phyloP scores from a whole-genome alignment of 2,329 filamentous ascomycete genomes.

The Trichoderma endophyticum region DNA sequence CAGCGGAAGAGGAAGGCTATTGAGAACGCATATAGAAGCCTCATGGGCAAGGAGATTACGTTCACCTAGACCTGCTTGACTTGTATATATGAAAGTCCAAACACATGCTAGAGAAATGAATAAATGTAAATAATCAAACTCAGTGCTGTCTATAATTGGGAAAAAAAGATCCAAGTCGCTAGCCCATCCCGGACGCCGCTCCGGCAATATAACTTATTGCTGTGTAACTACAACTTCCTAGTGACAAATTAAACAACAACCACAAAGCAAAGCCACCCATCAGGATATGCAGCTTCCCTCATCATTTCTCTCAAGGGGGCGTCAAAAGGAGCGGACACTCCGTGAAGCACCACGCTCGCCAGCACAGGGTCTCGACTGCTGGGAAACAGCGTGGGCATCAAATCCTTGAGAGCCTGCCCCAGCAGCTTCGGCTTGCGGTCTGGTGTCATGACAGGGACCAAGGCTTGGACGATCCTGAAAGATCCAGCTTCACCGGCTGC shows the following conservation, averaged over 20 bases:
- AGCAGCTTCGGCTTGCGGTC: slow-evolving; percentile 50
- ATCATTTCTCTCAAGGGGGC: slow-evolving; percentile 81
- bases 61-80: slow-evolving; percentile 41
- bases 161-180: background rate
- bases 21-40: slow-evolving; percentile 73
- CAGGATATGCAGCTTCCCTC: slow-evolving; percentile 78
- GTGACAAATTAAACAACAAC: slow-evolving; percentile 62
- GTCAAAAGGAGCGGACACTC: slow-evolving; percentile 74
- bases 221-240: background rate
- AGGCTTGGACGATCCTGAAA: slow-evolving; percentile 72
- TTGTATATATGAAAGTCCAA: background rate
- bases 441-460: slow-evolving; percentile 53
- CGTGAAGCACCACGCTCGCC: slow-evolving; percentile 82
- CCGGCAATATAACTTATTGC: background rate
- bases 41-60: slow-evolving; percentile 70
- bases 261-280: slow-evolving; percentile 86
- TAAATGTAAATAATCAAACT: background rate
- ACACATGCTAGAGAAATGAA: background rate
- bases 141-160: background rate
- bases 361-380: slow-evolving; percentile 80
- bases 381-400: slow-evolving; percentile 82
- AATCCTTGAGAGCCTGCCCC: slow-evolving; percentile 69
- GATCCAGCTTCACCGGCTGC: slow-evolving; percentile 41
- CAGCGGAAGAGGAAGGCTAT: slow-evolving; percentile 71
- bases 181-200: background rate